phyloP scores from a whole-genome alignment of 2,329 filamentous ascomycete genomes.

The Bipolaris gigantea region DNA sequence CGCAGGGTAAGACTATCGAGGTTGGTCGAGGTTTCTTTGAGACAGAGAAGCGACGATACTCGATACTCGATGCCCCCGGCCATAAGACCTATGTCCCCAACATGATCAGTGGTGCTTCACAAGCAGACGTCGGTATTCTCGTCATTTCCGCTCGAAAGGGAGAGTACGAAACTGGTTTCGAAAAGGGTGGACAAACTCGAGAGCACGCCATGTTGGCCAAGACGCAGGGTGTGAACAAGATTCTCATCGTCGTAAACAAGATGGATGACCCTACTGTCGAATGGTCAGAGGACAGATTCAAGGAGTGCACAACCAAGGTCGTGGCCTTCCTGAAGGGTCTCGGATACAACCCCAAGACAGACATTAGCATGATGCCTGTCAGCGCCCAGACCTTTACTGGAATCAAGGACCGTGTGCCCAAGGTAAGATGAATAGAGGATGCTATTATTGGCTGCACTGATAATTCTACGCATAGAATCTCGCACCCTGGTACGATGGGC shows the following conservation, averaged over 20 bases:
- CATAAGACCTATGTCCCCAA: conserved; percentile 98
- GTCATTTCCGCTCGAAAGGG: conserved; percentile 97
- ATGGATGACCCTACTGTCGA: conserved; percentile 98
- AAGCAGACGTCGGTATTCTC: conserved; percentile 71
- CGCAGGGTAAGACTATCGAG: conserved; percentile 97
- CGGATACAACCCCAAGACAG: conserved; percentile 91
- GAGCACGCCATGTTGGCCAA: conserved; percentile 98
- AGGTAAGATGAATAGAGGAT: conserved; percentile 32
- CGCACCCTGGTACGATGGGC: conserved; percentile 83
- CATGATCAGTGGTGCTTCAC: conserved; percentile 91
- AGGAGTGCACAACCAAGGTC: conserved; percentile 91
- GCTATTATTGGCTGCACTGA: background rate
- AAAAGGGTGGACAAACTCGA: conserved; percentile 92
- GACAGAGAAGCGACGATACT: conserved; percentile 94
- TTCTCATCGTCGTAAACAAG: conserved; percentile 89
- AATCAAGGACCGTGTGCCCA: conserved; percentile 82
- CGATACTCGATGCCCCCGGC: conserved; percentile 92
- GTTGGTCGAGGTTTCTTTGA: conserved; percentile 92
- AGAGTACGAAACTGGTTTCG: conserved; percentile 98
- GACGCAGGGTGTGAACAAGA: conserved; percentile 96
- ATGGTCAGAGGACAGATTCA: conserved; percentile 91
- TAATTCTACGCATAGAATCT: conserved; percentile 49
- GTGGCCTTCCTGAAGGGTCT: conserved; percentile 84
- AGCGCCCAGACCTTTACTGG: conserved; percentile 83
- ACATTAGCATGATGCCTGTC: conserved; percentile 94